Evolutionary conservation across 2,329 filamentous ascomycete genomes (phyloP).

Genomic region (Leptoxyphium fumago): DNA sequence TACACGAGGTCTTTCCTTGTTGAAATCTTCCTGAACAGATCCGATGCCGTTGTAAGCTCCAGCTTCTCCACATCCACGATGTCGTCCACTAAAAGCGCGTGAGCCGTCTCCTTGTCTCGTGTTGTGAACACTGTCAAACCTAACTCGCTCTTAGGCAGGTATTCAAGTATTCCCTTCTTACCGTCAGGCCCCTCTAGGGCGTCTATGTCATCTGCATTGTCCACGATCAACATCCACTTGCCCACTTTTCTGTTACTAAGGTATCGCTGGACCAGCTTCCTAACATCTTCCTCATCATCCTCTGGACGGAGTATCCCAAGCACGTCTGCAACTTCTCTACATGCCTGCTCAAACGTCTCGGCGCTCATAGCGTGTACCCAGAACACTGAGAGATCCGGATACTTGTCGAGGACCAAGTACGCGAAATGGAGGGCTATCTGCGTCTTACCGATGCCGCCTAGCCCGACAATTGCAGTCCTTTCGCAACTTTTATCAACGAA

Average conservation of each 20-base stretch:
- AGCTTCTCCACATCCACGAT: slow-evolving; percentile 7
- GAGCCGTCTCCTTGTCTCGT: slow-evolving; percentile 5
- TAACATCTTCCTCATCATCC: slow-evolving; percentile 10
- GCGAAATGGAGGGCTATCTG: too few species aligned
- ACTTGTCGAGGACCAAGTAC: too few species aligned
- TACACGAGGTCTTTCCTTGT: too few species aligned
- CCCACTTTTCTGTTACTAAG: slow-evolving; percentile 10
- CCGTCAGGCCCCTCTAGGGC: too few species aligned
- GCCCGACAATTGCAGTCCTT: too few species aligned
- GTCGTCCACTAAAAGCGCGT: slow-evolving; percentile 4
- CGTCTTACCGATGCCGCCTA: too few species aligned
- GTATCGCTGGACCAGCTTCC: slow-evolving; percentile 11
- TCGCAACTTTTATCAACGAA: too few species aligned
- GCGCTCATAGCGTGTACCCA: too few species aligned
- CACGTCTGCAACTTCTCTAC: slow-evolving; percentile 1
- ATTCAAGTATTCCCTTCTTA: slow-evolving; percentile 6
- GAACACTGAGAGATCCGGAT: too few species aligned
- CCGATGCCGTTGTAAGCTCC: slow-evolving; percentile 3
- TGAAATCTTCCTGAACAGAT: slow-evolving; percentile 4
- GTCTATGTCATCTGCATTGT: slow-evolving; percentile 11
- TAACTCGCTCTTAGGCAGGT: slow-evolving; percentile 6
- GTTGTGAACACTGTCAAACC: slow-evolving; percentile 11
- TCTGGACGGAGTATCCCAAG: slow-evolving; percentile 6
- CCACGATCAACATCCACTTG: slow-evolving; percentile 11
- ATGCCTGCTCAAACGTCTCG: background rate